phyloP scores from a whole-genome alignment of 495 filamentous ascomycete genomes.

The Penicillium maclennaniae region DNA sequence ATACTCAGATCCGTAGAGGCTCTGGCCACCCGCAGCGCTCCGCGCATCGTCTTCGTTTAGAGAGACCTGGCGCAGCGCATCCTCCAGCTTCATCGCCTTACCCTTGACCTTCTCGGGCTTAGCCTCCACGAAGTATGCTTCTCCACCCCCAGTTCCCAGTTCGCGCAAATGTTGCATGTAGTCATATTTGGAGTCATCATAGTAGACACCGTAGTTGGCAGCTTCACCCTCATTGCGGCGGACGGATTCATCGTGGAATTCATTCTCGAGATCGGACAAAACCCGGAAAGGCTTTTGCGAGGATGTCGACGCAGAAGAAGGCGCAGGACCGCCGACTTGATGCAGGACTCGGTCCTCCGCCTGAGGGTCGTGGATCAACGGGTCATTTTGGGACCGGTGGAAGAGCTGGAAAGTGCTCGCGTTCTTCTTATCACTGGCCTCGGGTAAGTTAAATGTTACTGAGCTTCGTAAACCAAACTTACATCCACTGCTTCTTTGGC shows the following conservation, averaged over 20 bases:
- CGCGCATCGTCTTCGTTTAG: slow-evolving; percentile 47
- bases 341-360: slow-evolving; percentile 81
- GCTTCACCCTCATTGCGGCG: slow-evolving; percentile 94
- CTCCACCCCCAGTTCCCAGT: slow-evolving; percentile 56
- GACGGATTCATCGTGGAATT: slow-evolving; percentile 65
- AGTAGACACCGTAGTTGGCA: slow-evolving; percentile 88
- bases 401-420: slow-evolving; percentile 91
- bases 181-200: slow-evolving; percentile 86
- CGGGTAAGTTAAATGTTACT: slow-evolving; percentile 6
- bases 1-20: slow-evolving; percentile 32
- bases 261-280: slow-evolving; percentile 68
- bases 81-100: slow-evolving; percentile 74
- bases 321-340: slow-evolving; percentile 33
- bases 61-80: slow-evolving; percentile 67
- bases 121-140: slow-evolving; percentile 74
- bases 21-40: slow-evolving; percentile 42
- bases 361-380: slow-evolving; percentile 80
- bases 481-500: slow-evolving; percentile 82
- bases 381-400: slow-evolving; percentile 94
- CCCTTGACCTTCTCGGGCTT: slow-evolving; percentile 53
- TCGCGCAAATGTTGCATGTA: slow-evolving; percentile 99
- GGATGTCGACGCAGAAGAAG: slow-evolving; percentile 22
- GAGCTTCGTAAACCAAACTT: slow-evolving; percentile 29
- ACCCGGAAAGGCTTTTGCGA: slow-evolving; percentile 41
- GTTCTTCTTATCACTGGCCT: slow-evolving; percentile 80